Percentiles rank a stretch among this genome's conserved stretches.
These are phyloP conservation scores for Zymoseptoria pseudotritici DNA, from an alignment of 2,329 filamentous ascomycete genomes.

Conservation along the genomic window DNA sequence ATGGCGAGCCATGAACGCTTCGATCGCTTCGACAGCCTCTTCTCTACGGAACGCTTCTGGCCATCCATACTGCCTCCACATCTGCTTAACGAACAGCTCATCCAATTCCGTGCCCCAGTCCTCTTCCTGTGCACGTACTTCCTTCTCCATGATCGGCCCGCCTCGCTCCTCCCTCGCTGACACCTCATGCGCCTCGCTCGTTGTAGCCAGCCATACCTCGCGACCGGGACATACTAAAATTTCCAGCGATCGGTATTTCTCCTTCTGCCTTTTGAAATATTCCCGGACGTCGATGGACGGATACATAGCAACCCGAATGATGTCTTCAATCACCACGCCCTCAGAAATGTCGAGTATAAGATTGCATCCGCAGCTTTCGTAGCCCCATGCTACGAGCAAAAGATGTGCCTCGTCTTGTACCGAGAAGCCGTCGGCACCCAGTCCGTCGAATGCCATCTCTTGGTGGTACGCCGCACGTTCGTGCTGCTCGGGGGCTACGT, in stretches of 20 bases:
- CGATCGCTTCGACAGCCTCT: not conserved
- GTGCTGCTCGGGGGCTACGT: not conserved
- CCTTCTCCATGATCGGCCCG: not conserved
- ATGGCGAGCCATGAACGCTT: not conserved
- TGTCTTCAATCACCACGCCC: not conserved
- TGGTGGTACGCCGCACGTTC: not conserved
- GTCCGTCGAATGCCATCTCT: not conserved
- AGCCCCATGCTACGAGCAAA: not conserved
- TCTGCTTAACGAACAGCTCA: slow-evolving; percentile 2
- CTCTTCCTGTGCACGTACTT: not conserved
- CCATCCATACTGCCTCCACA: not conserved
- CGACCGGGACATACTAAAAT: not conserved
- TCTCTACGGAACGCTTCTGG: not conserved
- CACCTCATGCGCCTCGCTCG: not conserved
- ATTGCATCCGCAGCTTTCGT: slow-evolving; percentile 1
- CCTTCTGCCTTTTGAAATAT: not conserved
- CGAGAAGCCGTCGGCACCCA: too few relatives aligned
- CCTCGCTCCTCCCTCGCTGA: not conserved
- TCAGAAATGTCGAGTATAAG: slow-evolving; percentile 1
- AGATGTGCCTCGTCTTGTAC: not conserved
- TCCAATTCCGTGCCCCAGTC: slow-evolving; percentile 1
- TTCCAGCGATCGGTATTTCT: not conserved
- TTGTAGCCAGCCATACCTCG: not conserved
- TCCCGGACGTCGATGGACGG: not conserved
- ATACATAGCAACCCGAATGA: not conserved